phyloP scores from a whole-genome alignment of 2,329 filamentous ascomycete genomes.

The Hypoxylon sp. region DNA sequence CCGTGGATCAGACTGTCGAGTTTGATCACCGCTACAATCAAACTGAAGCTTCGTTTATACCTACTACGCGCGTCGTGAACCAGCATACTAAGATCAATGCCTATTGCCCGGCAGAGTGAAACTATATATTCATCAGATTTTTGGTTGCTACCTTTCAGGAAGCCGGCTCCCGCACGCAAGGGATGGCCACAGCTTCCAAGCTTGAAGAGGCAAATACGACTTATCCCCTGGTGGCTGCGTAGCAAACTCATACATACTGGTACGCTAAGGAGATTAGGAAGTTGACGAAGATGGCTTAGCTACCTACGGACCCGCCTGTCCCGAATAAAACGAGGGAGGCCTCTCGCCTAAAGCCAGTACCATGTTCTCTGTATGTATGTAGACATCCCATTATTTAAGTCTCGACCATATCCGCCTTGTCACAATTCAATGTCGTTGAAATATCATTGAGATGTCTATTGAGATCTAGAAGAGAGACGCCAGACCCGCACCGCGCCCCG shows the following conservation, averaged over 20 bases:
- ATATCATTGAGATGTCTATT: conserved; percentile 35
- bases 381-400: conserved; percentile 24
- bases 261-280: conserved; percentile 14
- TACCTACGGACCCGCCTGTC: conserved; percentile 22
- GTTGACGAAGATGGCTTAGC: conserved; percentile 15
- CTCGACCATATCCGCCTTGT: background rate
- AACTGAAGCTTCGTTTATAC: conserved; percentile 17
- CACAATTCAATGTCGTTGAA: conserved; percentile 15
- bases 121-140: too few species aligned
- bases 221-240: background rate
- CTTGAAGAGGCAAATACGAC: background rate
- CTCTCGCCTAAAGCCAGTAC: conserved; percentile 3
- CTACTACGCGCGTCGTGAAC: background rate
- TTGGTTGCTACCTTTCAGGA: background rate
- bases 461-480: conserved; percentile 37
- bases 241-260: background rate
- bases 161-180: conserved; percentile 7
- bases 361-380: background rate
- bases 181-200: conserved; percentile 2
- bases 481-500: conserved; percentile 20
- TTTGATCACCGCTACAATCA: conserved; percentile 24
- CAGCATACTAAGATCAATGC: too few species aligned
- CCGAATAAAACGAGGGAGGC: conserved; percentile 23
- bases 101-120: conserved; percentile 6
- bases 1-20: background rate